Evolutionary conservation across 768 basidiomycete species (phyloP), one percentile per base, ranked within the genome.

Genomic region (Clitopilus hobsonii): DNA sequence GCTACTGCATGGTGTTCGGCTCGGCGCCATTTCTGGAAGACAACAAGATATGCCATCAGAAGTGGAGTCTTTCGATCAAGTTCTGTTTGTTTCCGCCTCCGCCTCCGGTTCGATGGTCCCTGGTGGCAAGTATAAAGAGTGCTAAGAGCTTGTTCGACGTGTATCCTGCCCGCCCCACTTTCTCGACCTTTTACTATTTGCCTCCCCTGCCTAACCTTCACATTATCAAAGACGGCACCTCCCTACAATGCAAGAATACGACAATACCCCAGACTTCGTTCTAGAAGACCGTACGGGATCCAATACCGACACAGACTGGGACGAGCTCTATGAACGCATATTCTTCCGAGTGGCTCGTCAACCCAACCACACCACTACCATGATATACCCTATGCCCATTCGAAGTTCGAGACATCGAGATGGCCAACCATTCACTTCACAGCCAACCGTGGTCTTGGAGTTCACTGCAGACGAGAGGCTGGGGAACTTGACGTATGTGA

Each of bases 321-420:
- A 88, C 64, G 88, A 91, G 61, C 80, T 89, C 60, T 90, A 89
- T 64, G 88, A 91, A 68, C 81, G 88, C 53, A 70, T 83, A 58
- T 89, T 87, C 72, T 77, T 86, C 51, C 85, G 83, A 55, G 76
- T 89, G 29, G 68, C 78, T 5, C 77, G 80, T 2, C 68, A 73
- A 20, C 79, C 83, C 4, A 76, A 75, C 8, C 65, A 64, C 11
- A 62, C 67, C 22, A 70, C 71, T 0, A 77, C 84, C 6, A 80
- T 80, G 65, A 78, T 90, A 51, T 88, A 86, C 66, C 76, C 78
- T 61, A 87, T 88, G 79, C 75, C 75, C 38, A 79, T 82, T 49
- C 84, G 87, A 16, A 81, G 85, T 45, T 80, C 84, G 20, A 79
- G 82, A 8, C 77, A 80, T 54, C 74, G 83, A 16, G 83, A 83